These are phyloP conservation scores for Dianthus caryophyllus DNA, from an alignment of 148 eudicot species.

Conservation along the genomic window DNA sequence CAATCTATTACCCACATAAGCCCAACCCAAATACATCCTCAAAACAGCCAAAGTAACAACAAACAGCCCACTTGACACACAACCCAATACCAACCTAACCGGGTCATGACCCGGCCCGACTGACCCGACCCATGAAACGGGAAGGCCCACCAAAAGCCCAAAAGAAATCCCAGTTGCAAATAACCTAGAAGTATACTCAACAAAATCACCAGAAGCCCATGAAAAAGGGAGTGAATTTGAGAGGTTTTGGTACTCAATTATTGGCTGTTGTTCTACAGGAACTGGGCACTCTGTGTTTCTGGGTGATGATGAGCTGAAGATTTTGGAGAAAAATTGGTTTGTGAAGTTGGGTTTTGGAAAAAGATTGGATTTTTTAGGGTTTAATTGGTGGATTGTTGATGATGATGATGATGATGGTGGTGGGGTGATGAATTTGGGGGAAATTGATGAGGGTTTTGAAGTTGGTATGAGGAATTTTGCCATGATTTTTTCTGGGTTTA, in stretches of 20 bases:
- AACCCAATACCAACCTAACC: constrained; percentile 45
- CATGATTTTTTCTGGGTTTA: not conserved
- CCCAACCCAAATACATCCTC: constrained; percentile 97
- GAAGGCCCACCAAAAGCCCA: constrained; percentile 70
- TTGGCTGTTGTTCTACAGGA: constrained; percentile 78
- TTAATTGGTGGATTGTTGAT: not conserved
- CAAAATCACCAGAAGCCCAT: constrained; percentile 60
- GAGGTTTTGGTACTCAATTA: constrained; percentile 71
- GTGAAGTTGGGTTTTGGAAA: constrained; percentile 34
- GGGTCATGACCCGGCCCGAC: constrained; percentile 53
- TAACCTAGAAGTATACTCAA: constrained; percentile 52
- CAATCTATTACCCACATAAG: constrained; percentile 91
- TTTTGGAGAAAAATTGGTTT: constrained; percentile 25
- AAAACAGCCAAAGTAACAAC: constrained; percentile 69
- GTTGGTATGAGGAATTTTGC: constrained; percentile 13
- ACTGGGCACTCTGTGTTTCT: constrained; percentile 66
- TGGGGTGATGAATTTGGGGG: constrained; percentile 13
- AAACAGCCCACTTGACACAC: constrained; percentile 54
- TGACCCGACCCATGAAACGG: constrained; percentile 74
- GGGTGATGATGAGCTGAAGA: constrained; percentile 39
- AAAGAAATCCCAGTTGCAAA: constrained; percentile 51
- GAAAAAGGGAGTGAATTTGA: constrained; percentile 72
- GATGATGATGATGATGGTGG: no score
- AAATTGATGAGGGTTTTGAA: constrained; percentile 16
- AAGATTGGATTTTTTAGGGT: constrained; percentile 7